Base-by-base conservation (phyloP, 2,329 filamentous ascomycete species). In the Pestalotiopsis sp. region DNA sequence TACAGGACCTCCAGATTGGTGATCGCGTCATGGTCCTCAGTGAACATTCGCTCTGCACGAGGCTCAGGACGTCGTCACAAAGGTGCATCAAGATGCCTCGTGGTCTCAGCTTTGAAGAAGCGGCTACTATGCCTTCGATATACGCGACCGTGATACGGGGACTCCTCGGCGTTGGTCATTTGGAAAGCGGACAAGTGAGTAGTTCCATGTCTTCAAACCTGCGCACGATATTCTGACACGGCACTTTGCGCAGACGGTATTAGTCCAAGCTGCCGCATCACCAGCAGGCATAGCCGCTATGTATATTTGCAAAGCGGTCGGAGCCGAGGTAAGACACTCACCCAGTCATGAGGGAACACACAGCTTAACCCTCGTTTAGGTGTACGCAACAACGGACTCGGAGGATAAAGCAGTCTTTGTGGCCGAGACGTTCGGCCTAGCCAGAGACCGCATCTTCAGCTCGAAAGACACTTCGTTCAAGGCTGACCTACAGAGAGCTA, bases 211-310 rank as follows among this genome's bases (percentile, higher is more conserved):
- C 20, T 31, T 27, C 57, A 6, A 20, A 52, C n/a, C 45, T 20
- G 45, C n/a, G 5, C 45, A 27, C 13, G 4, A 60, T 38, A 38
- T 60, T 13, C 25, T 23, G 36, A 38, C 20, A 6, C 60, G 4
- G 60, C 38, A 41, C 60, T 76, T 79, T 52, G 45, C 78, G 38
- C 36, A 67, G 57, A 58, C 65, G 20, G 65, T 60, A 38, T 13
- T 60, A 12, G 31, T 60, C 14, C 57, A 60, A 27, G 23, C 57
- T 60, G 57, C 25, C 57, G 23, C 25, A 27, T 23, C 23, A 60
- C 25, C 25, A 17, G 31, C 31, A 27, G 57, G 57, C 25, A 27
- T 60, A 12, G 57, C 57, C 25, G 57, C 57, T 13, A 31, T 60
- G 23, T 38, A 60, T 27, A 60, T 60, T 13, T 27, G 25, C 25